Evolutionary conservation across 441 rosid genomes (phyloP).

Genomic region (Melastoma candidum): DNA sequence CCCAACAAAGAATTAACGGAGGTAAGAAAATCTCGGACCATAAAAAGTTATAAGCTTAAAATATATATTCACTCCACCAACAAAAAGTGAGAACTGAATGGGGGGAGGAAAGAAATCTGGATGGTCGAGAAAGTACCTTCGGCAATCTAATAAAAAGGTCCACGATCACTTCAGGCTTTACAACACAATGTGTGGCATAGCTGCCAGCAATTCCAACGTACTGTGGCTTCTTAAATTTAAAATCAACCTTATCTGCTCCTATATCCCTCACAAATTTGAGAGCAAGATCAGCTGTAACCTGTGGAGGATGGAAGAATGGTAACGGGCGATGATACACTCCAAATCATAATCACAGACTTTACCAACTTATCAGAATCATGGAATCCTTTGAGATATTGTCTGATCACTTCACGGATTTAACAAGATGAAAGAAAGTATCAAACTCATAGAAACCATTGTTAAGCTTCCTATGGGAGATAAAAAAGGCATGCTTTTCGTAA

Average conservation of each 20-base stretch:
- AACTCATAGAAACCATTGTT: no score
- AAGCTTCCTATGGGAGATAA: no score
- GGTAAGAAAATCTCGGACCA: no score
- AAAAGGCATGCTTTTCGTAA: no score
- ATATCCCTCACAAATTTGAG: constrained; percentile 56
- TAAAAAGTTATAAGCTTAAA: no score
- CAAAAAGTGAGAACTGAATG: background rate
- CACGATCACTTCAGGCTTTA: constrained; percentile 52
- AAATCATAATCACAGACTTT: background rate
- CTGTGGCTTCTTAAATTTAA: constrained; percentile 63
- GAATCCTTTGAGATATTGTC: background rate
- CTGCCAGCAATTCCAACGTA: constrained; percentile 61
- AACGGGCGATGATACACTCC: no score
- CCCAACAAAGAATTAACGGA: no score
- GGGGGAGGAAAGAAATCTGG: background rate
- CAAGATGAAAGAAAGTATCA: no score
- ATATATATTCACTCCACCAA: background rate
- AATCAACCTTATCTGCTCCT: constrained; percentile 77
- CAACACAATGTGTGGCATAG: constrained; percentile 48
- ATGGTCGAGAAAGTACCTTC: constrained; percentile 31
- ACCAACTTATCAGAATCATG: background rate
- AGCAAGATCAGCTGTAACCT: constrained; percentile 66
- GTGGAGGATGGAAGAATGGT: constrained; percentile 9
- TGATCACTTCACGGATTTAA: no score
- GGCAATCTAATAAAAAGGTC: constrained; percentile 73